These are phyloP conservation scores for Adansonia gregorii DNA, from an alignment of 441 rosid species.

Conservation along the genomic window DNA sequence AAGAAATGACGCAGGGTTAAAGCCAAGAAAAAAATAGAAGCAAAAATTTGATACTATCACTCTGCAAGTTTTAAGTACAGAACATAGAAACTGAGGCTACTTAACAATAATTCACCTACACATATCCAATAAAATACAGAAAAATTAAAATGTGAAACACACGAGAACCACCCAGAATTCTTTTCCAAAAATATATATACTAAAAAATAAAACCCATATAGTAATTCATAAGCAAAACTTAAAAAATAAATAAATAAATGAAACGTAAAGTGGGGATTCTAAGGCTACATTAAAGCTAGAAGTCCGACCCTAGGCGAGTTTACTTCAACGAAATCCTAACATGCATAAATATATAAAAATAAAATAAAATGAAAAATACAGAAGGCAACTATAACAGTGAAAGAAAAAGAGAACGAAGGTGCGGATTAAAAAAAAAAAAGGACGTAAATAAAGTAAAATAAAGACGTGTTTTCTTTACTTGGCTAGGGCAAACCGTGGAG, in stretches of 20 bases:
- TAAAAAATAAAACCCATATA: neutral
- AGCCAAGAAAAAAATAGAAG: neutral
- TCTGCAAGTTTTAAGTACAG: neutral
- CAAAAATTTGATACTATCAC: neutral
- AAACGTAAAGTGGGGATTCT: neutral
- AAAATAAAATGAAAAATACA: neutral
- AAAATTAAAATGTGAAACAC: neutral
- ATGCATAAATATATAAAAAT: neutral
- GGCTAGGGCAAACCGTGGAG: constrained; percentile 29
- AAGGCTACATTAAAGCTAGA: constrained; percentile 17
- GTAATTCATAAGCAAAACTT: neutral
- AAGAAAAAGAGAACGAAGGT: neutral
- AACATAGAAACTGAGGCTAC: neutral
- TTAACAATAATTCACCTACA: neutral
- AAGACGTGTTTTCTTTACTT: constrained; percentile 1
- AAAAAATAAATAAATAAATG: neutral
- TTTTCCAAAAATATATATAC: neutral
- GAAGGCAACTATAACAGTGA: neutral
- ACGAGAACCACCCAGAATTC: neutral
- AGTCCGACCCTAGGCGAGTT: neutral
- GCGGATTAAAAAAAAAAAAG: neutral
- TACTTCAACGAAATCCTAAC: neutral
- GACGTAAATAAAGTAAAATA: neutral
- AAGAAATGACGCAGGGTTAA: neutral
- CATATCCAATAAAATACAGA: neutral